A percentile compares a stretch with the other conserved stretches of the same genome.
These are phyloP conservation scores for Gracilaria domingensis DNA, from an alignment of 23 red algal species.

Conservation along the genomic window DNA sequence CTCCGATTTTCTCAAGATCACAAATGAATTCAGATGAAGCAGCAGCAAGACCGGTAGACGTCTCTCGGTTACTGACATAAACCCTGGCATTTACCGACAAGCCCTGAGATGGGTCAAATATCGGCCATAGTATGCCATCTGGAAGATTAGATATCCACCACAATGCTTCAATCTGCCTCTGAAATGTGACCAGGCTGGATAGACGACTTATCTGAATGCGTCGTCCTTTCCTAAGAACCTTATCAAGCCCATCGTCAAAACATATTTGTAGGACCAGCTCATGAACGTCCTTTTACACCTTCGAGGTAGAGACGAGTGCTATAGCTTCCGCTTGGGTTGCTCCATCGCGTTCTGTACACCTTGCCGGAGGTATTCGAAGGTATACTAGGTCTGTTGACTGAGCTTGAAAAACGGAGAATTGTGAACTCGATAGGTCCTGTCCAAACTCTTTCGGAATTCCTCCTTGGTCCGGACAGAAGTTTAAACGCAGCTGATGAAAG, in stretches of 20 bases:
- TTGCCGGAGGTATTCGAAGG: slow-evolving; percentile 44
- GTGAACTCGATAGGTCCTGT: background rate
- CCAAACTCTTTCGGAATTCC: background rate
- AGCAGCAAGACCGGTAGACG: background rate
- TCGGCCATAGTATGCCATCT: slow-evolving; percentile 44
- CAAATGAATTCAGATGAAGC: slow-evolving; percentile 18
- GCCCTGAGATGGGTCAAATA: slow-evolving; percentile 30
- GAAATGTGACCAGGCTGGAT: slow-evolving; percentile 31
- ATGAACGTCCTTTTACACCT: slow-evolving; percentile 32
- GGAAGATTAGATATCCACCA: slow-evolving; percentile 39
- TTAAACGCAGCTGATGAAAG: slow-evolving; percentile 36
- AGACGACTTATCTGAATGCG: slow-evolving; percentile 70
- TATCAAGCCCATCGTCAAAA: slow-evolving; percentile 24
- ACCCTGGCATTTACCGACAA: slow-evolving; percentile 11
- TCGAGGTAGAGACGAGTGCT: slow-evolving; percentile 36
- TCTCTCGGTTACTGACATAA: background rate
- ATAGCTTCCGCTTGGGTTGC: background rate
- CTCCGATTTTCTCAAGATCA: slow-evolving; percentile 1
- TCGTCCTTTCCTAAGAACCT: slow-evolving; percentile 49
- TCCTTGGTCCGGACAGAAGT: slow-evolving; percentile 10
- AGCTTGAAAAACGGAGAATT: slow-evolving; percentile 31
- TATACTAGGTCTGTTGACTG: slow-evolving; percentile 37
- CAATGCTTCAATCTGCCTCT: slow-evolving; percentile 65
- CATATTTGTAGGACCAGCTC: slow-evolving; percentile 24
- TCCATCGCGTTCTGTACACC: slow-evolving; percentile 4